Percentiles rank a stretch among this genome's conserved stretches.
Evolutionary conservation across 306 rosid genomes (phyloP).

Genomic region (Coriaria nepalensis): DNA sequence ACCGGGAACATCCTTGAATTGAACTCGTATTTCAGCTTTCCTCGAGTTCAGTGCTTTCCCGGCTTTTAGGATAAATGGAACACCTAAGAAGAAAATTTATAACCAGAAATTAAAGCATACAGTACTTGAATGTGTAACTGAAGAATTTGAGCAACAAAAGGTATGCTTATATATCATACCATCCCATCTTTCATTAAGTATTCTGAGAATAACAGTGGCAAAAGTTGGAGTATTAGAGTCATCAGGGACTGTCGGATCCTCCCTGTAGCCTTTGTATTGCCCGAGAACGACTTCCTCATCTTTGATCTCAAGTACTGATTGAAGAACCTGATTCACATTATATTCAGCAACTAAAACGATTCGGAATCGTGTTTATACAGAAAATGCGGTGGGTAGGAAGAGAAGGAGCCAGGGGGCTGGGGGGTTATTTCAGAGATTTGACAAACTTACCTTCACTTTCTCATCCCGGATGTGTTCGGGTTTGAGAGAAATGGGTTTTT

Average conservation of each 20-base stretch:
- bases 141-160: too few species aligned
- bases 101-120: too few species aligned
- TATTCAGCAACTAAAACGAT: too few species aligned
- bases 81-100: too few species aligned
- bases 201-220: conserved; percentile 56
- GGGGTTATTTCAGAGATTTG: too few species aligned
- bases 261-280: conserved; percentile 79
- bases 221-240: conserved; percentile 85
- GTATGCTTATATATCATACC: too few species aligned
- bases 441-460: conserved; percentile 60
- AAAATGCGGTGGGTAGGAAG: too few species aligned
- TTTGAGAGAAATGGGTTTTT: conserved; percentile 67
- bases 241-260: conserved; percentile 84
- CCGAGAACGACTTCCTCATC: conserved; percentile 77
- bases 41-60: conserved; percentile 77
- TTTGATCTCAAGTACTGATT: conserved; percentile 63
- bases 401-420: too few species aligned
- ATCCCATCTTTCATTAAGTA: conserved; percentile 18
- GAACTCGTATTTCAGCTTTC: conserved; percentile 83
- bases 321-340: conserved; percentile 89
- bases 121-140: too few species aligned
- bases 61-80: conserved; percentile 79
- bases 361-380: too few species aligned
- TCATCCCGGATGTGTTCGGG: conserved; percentile 84
- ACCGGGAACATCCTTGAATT: conserved; percentile 93